phyloP scores from a whole-genome alignment of 495 filamentous ascomycete species.

The Tuber melanosporum region DNA sequence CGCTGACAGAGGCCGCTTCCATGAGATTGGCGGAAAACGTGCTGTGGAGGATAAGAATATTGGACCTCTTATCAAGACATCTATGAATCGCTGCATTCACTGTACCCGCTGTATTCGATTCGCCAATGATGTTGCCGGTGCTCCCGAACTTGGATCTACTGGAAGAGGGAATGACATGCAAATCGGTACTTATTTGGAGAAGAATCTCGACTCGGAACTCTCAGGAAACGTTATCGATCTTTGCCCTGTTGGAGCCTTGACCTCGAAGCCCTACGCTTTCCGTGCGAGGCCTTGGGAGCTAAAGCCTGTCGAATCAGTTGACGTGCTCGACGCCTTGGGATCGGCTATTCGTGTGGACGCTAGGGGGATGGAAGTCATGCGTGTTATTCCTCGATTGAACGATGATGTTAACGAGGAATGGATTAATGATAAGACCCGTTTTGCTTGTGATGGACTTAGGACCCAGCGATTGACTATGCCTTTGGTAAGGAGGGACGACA shows the following conservation, averaged over 20 bases:
- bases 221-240: slow-evolving; percentile 97
- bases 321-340: slow-evolving; percentile 85
- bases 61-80: slow-evolving; percentile 96
- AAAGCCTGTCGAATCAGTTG: slow-evolving; percentile 85
- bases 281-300: slow-evolving; percentile 94
- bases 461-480: slow-evolving; percentile 91
- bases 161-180: slow-evolving; percentile 95
- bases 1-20: slow-evolving; percentile 90
- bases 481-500: slow-evolving; percentile 75
- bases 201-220: slow-evolving; percentile 81
- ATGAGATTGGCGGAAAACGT: slow-evolving; percentile 89
- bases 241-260: slow-evolving; percentile 92
- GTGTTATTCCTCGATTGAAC: slow-evolving; percentile 82
- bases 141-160: slow-evolving; percentile 85
- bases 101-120: slow-evolving; percentile 97
- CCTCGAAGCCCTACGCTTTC: slow-evolving; percentile 96
- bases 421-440: slow-evolving; percentile 97
- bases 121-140: slow-evolving; percentile 93
- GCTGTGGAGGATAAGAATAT: slow-evolving; percentile 99
- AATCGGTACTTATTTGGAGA: slow-evolving; percentile 95
- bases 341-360: slow-evolving; percentile 92
- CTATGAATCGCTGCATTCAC: slow-evolving; percentile 99
- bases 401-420: slow-evolving; percentile 99
- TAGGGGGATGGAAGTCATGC: slow-evolving; percentile 93
- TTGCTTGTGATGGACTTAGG: slow-evolving; percentile 94